These are phyloP conservation scores for Cadophora luteo-olivacea DNA, from an alignment of 2,329 filamentous ascomycete species.

Conservation along the genomic window DNA sequence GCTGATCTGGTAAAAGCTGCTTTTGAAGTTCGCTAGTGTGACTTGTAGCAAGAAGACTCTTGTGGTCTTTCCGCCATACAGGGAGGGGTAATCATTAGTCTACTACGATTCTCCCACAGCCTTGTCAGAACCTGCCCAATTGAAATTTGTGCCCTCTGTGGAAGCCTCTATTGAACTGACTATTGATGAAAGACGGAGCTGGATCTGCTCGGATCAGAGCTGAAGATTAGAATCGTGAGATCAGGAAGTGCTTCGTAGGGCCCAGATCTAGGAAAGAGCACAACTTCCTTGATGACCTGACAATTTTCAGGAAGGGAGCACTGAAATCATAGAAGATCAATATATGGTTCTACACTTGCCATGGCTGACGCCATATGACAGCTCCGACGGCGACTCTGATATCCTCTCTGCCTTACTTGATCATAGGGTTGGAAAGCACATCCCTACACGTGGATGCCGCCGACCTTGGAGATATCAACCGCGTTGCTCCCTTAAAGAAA, in stretches of 20 bases:
- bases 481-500: too few species aligned
- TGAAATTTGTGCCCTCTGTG: too few species aligned
- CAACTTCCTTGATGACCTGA: background rate
- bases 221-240: background rate
- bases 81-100: background rate
- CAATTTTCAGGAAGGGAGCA: background rate
- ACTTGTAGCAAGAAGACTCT: too few species aligned
- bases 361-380: background rate
- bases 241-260: background rate
- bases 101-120: too few species aligned
- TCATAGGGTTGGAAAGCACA: background rate
- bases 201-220: background rate
- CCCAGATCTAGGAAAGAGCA: background rate
- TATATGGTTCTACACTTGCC: background rate
- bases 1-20: background rate
- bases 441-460: too few species aligned
- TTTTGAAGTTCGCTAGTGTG: too few species aligned
- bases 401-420: background rate
- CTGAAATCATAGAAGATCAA: background rate
- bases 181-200: too few species aligned
- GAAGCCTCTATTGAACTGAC: too few species aligned
- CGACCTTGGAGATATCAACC: background rate
- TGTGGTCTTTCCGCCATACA: too few species aligned
- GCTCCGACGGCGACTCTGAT: background rate
- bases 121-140: too few species aligned